Percentiles rank a stretch among this genome's conserved stretches.
Evolutionary conservation across 1,284 basidiomycete genomes (phyloP).

Genomic region (Apiotrichum gracile): DNA sequence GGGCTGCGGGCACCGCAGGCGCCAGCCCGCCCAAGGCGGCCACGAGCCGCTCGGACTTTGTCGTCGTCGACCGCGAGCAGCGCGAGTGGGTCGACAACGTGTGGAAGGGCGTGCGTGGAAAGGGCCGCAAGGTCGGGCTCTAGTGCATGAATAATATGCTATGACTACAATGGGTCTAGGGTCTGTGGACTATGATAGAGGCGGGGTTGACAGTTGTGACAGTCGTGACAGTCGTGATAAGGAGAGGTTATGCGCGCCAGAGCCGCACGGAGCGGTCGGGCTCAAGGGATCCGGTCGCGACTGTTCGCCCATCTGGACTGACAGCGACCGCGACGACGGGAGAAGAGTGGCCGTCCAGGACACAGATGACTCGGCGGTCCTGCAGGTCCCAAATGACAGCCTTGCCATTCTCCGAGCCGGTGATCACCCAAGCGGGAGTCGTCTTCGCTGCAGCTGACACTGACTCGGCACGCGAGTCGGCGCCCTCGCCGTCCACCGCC

Average conservation of each 20-base stretch:
- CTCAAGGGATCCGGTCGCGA: constrained; percentile 17
- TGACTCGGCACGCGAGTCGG: background rate
- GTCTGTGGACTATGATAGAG: background rate
- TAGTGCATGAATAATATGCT: background rate
- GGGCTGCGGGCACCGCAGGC: background rate
- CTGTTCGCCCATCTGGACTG: constrained; percentile 8
- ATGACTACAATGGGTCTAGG: background rate
- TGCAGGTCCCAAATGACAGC: constrained; percentile 89
- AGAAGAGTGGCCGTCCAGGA: constrained; percentile 54
- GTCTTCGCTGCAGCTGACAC: background rate
- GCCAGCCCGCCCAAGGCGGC: constrained; percentile 9
- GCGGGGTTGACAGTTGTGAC: no score
- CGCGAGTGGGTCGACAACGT: constrained; percentile 44
- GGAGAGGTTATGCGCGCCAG: background rate
- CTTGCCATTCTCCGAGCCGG: constrained; percentile 85
- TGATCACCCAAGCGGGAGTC: constrained; percentile 57
- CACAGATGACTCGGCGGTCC: constrained; percentile 65
- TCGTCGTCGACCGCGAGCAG: constrained; percentile 38
- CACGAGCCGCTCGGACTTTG: constrained; percentile 20
- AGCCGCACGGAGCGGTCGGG: constrained; percentile 12
- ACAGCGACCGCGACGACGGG: constrained; percentile 44
- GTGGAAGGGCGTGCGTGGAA: constrained; percentile 37
- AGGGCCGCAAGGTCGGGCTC: constrained; percentile 25
- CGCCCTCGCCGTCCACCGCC: background rate
- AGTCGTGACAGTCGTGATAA: background rate